Conservation (phyloP, 2,329 filamentous ascomycete species). For the Venturia carpophila region DNA sequence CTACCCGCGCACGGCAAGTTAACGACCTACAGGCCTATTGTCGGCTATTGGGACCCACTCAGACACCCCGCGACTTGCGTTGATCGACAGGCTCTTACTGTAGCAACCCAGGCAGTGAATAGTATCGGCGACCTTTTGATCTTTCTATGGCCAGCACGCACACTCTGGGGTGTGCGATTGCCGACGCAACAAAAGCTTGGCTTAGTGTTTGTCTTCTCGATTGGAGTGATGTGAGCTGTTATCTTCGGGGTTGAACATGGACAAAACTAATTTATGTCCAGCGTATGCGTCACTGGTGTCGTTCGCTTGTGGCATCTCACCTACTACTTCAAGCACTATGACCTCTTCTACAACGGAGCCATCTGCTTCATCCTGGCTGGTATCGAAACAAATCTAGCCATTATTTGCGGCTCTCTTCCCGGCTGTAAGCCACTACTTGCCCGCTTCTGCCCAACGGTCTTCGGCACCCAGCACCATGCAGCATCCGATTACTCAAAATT, state of each 20-base stretch:
- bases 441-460: constrained; percentile 25
- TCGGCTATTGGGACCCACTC: constrained; percentile 6
- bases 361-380: constrained; percentile 26
- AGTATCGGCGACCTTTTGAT: constrained; percentile 29
- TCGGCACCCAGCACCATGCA: constrained; percentile 19
- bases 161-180: constrained; percentile 25
- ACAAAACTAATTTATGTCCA: neutral
- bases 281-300: constrained; percentile 28
- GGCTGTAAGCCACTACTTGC: constrained; percentile 29
- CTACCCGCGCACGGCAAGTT: neutral
- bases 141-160: constrained; percentile 29
- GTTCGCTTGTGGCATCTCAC: constrained; percentile 27
- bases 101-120: constrained; percentile 27
- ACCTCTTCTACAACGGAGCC: constrained; percentile 27
- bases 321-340: constrained; percentile 25
- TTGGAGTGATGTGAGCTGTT: constrained; percentile 25
- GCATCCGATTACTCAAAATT: constrained; percentile 5
- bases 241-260: neutral
- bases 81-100: constrained; percentile 24
- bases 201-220: constrained; percentile 27
- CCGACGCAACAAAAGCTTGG: constrained; percentile 27
- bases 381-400: constrained; percentile 27
- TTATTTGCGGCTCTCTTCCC: constrained; percentile 29
- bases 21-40: constrained; percentile 1
- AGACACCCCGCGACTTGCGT: constrained; percentile 22